Evolutionary conservation across 179 eudicot species (phyloP).

Genomic region (Drosera spatulata): DNA sequence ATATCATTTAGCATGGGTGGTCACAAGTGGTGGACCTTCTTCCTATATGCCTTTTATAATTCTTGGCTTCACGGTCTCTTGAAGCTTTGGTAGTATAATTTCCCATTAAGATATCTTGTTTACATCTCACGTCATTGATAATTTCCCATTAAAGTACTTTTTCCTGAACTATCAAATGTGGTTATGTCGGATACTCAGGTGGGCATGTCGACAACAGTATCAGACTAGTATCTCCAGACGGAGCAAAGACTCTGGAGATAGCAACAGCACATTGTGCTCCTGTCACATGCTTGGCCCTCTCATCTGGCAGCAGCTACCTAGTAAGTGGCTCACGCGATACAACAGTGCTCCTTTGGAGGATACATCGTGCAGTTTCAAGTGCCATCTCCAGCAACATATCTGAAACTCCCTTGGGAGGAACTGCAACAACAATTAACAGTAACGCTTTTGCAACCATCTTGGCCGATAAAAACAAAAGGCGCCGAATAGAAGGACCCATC

Average conservation of each 20-base stretch:
- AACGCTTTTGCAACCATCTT: slow-evolving; percentile 28
- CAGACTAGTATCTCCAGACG: slow-evolving; percentile 71
- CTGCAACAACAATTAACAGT: slow-evolving; percentile 42
- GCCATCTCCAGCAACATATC: slow-evolving; percentile 33
- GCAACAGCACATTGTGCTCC: slow-evolving; percentile 94
- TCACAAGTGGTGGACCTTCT: no score
- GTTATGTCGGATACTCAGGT: slow-evolving; percentile 32
- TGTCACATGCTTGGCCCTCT: slow-evolving; percentile 81
- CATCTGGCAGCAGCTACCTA: slow-evolving; percentile 75
- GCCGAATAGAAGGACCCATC: slow-evolving; percentile 84
- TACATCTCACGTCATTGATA: no score
- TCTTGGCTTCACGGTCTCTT: no score
- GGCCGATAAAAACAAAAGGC: slow-evolving; percentile 48
- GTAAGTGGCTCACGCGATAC: slow-evolving; percentile 92
- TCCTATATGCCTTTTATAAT: no score
- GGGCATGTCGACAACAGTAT: slow-evolving; percentile 93
- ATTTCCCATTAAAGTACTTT: neutral
- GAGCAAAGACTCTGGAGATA: slow-evolving; percentile 83
- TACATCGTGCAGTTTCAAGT: slow-evolving; percentile 37
- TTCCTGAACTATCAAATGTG: slow-evolving; percentile 1
- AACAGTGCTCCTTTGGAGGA: slow-evolving; percentile 77
- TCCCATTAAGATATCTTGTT: no score
- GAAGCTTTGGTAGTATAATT: no score
- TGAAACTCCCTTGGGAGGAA: slow-evolving; percentile 43
- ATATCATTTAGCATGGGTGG: no score